Base-by-base conservation (phyloP, 192 early-diverging fungal species). In the Lobosporangium transversale region DNA sequence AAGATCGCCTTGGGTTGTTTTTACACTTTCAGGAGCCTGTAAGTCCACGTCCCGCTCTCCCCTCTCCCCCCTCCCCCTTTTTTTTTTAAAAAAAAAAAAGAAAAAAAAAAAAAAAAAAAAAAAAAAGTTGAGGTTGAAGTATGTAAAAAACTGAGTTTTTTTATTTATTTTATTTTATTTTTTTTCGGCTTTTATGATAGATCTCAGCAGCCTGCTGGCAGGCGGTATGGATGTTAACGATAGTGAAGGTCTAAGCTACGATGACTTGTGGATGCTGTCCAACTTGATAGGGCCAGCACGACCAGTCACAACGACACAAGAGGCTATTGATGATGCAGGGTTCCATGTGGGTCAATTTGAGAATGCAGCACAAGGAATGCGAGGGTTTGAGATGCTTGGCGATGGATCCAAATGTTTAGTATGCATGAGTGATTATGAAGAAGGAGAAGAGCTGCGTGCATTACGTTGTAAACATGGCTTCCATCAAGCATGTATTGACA, bases 401-500 rank as follows among this genome's bases (percentile, higher is more conserved):
- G 73, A 81, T 66, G 63, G 71, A 12, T 53, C 62, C n/a, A 58
- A 65, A 30, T 87, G 86, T 51, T 67, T 84, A n/a, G 83, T 87
- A 24, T 87, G 86, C 50, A 78, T 87, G 52, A 75, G 79, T 47
- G 82, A 87, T 8, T 87, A 84, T 59, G 74, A 68, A 18, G 62
- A 80, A 14, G 74, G 78, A 29, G 81, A 87, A 48, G 62, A 80
- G 27, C 58, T 87, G 55, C 78, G 86, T 27, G 75, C 85, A 20
- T 68, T 87, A 12, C 82, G 82, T 20, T 87, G 86, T 61, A 70
- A 58, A 18, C 86, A 87, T 33, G 84, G 82, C 11, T 87, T 87
- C 48, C 86, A 87, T 58, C 52, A 65, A 30, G 83, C 85, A 37
- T 87, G 86, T 43, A 84, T 87, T 44, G 86, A 87, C 53, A 82